phyloP scores from a whole-genome alignment of 306 rosid genomes.

The Ammopiptanthus mongolicus region DNA sequence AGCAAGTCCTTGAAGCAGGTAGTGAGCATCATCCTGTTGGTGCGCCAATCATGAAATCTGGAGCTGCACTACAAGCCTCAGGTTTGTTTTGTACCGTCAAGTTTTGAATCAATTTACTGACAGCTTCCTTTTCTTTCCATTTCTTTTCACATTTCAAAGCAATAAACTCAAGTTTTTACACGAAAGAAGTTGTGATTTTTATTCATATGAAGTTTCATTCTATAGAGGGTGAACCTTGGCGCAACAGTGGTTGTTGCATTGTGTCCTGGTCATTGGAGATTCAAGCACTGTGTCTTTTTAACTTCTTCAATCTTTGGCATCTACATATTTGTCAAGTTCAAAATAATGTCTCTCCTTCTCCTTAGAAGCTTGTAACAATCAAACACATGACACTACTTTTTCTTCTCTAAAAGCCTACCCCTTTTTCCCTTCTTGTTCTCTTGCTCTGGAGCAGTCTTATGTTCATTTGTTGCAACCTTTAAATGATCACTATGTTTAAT shows the following conservation, averaged over 20 bases:
- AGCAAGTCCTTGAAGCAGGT: constrained; percentile 47
- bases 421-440: neutral
- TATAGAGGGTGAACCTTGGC: neutral
- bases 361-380: neutral
- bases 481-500: neutral
- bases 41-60: constrained; percentile 55
- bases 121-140: neutral
- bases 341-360: constrained; percentile 1
- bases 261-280: neutral
- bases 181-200: neutral
- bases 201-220: neutral
- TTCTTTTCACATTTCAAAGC: neutral
- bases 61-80: constrained; percentile 82
- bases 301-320: neutral
- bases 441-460: neutral
- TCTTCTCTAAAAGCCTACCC: neutral
- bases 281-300: neutral
- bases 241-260: neutral
- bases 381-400: neutral
- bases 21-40: constrained; percentile 63
- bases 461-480: neutral
- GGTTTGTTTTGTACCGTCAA: constrained; percentile 37
- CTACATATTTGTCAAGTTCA: neutral
- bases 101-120: neutral
- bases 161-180: neutral